Evolutionary conservation across 495 filamentous ascomycete genomes (phyloP), one percentile per base, ranked within the genome.

Genomic region (Aspergillus cavernicola): DNA sequence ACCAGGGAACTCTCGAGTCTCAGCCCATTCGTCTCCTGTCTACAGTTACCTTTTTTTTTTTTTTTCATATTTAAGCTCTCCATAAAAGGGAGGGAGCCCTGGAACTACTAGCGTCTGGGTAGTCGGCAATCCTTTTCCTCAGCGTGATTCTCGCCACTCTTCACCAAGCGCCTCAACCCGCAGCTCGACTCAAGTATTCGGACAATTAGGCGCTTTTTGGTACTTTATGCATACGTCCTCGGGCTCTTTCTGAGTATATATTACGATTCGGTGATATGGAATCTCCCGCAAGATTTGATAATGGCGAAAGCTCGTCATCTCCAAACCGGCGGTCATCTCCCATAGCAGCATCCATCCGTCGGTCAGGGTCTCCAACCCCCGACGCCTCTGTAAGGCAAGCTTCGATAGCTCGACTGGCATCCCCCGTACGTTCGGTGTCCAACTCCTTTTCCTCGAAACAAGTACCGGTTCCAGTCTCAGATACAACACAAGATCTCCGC

Each of bases 331-430:
- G 55, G 33, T 64, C 71, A 47, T 50, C 71, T 48, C 74, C 71
- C 36, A 73, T 75, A 47, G 59, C 67, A 20, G 66, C 68, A 38
- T 66, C 70, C 26, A 64, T 66, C 13, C 39, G 60, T 53, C 67
- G 67, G 19, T 69, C 71, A 13, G 62, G 67, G 11, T 79, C 77
- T 12, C 75, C 75, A 42, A 60, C 63, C 20, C 56, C 69, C 24
- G 75, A 76, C 10, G 75, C 80, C n/a, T 66, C 76, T 12, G 74
- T 73, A 51, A 77, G 88, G 69, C 82, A 82, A 33, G 77, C 82
- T 40, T 85, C 85, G 5, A 90, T 80, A 49, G 87, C 87, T 28
- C 81, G 88, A 52, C 74, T 92, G 18, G 85, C 85, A 20, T 87
- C 87, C 2, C 86, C 88, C 4, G 69, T 88, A 6, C 79, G 80